Evolutionary conservation across 179 eudicot species (phyloP).

Genomic region (Heliamphora pulchella): DNA sequence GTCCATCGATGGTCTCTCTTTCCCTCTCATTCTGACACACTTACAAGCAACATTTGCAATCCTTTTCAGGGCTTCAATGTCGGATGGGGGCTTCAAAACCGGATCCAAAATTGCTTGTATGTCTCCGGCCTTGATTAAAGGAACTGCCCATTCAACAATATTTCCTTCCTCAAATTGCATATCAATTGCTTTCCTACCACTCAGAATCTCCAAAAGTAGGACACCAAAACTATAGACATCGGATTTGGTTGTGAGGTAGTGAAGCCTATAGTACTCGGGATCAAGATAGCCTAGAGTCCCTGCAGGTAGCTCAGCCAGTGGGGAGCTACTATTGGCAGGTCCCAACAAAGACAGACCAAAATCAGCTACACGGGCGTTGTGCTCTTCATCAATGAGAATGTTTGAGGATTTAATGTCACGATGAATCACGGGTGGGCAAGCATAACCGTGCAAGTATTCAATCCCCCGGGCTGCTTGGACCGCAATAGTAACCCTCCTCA

Average conservation of each 20-base stretch:
- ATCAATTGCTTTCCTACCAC: slow-evolving; percentile 87
- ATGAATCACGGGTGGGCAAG: slow-evolving; percentile 94
- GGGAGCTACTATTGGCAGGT: slow-evolving; percentile 78
- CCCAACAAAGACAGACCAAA: slow-evolving; percentile 83
- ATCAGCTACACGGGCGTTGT: slow-evolving; percentile 91
- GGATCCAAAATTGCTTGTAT: slow-evolving; percentile 54
- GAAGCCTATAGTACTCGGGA: slow-evolving; percentile 91
- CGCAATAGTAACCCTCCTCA: slow-evolving; percentile 74
- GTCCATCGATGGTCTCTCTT: slow-evolving; percentile 94
- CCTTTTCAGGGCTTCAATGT: slow-evolving; percentile 61
- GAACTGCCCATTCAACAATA: slow-evolving; percentile 93
- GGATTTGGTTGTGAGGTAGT: slow-evolving; percentile 86
- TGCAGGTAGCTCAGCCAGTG: slow-evolving; percentile 92
- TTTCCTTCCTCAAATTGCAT: slow-evolving; percentile 88
- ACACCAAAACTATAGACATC: slow-evolving; percentile 95
- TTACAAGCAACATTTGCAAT: slow-evolving; percentile 75
- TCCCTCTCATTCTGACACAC: slow-evolving; percentile 91
- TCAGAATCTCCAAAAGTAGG: slow-evolving; percentile 74
- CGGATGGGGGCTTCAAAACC: slow-evolving; percentile 47
- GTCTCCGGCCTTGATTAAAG: slow-evolving; percentile 60
- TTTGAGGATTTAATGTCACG: slow-evolving; percentile 91
- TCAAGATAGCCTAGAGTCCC: slow-evolving; percentile 95
- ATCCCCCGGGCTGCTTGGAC: slow-evolving; percentile 97
- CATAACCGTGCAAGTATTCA: slow-evolving; percentile 89
- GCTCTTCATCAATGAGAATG: slow-evolving; percentile 88